Percentiles rank a stretch among this genome's conserved stretches.
Evolutionary conservation across 148 eudicot genomes (phyloP).

Genomic region (Dianthus caryophyllus): DNA sequence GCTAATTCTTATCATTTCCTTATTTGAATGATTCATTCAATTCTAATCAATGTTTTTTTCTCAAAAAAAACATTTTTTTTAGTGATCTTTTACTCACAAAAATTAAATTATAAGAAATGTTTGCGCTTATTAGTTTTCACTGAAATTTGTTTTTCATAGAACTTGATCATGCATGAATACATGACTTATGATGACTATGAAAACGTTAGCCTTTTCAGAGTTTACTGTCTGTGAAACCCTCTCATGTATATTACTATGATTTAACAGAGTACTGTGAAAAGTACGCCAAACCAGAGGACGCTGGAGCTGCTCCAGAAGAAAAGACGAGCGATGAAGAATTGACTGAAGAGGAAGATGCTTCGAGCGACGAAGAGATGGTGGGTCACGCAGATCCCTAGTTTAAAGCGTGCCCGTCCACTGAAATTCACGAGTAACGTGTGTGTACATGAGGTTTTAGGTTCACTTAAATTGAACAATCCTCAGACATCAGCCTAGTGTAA

Average conservation of each 20-base stretch:
- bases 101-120: too few relatives aligned
- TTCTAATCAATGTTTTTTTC: too few relatives aligned
- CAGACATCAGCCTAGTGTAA: slow-evolving; percentile 19
- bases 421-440: slow-evolving; percentile 16
- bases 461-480: slow-evolving; percentile 14
- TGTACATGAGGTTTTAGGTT: slow-evolving; percentile 43
- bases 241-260: too few relatives aligned
- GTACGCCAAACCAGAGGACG: slow-evolving; percentile 64
- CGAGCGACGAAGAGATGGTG: slow-evolving; percentile 55
- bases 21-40: too few relatives aligned
- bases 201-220: not conserved
- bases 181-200: not conserved
- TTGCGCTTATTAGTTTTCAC: too few relatives aligned
- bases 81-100: too few relatives aligned
- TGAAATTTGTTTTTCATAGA: not conserved
- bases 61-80: too few relatives aligned
- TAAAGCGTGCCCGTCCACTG: not conserved
- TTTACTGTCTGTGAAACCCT: not conserved
- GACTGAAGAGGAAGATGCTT: slow-evolving; percentile 46
- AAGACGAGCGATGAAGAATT: slow-evolving; percentile 55
- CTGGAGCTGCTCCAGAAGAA: slow-evolving; percentile 51
- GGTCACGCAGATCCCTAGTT: slow-evolving; percentile 53
- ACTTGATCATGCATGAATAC: not conserved
- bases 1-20: not conserved
- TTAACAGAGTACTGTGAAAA: slow-evolving; percentile 58